Base-by-base conservation (phyloP, 306 rosid genomes). In the Pachyrhizus erosus region DNA sequence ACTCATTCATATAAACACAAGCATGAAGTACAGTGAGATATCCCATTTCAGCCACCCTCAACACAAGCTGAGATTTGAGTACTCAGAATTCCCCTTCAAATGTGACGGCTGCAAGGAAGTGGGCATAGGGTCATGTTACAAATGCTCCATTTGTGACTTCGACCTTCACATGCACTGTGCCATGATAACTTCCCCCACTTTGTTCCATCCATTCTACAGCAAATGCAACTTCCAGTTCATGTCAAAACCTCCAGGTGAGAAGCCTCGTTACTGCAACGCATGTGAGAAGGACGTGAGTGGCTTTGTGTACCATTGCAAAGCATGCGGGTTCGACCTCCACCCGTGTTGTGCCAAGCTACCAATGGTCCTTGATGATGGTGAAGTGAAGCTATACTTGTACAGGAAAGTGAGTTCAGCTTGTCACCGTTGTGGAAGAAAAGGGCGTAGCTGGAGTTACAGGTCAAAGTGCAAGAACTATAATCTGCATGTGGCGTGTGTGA, bases 291-390 rank as follows among this genome's bases (percentile, higher is more conserved):
- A 88, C 72, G 82, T 93, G 20, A 85, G 76, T 0, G 99, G 99
- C 3, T 96, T 93, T 37, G 54, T 92, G 5, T 96, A 96, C 86
- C 99, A 96, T 62, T 96, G 99, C 89, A 80, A 61, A 1, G 42
- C 90, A 0, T 96, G 98, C 13, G 98, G 98, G 0, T 96, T 89
- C 49, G 98, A 96, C 48, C 94, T 96, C 17, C 99, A 96, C 87
- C 99, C 98, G 0, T 96, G 99, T 43, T 96, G 99, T 55, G 98
- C 98, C 2, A 96, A 96, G 91, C 98, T 96, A 2, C 99, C 98
- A 0, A 83, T 75, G 91, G 64, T 89, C 37, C 93, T 96, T 0
- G 88, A 91, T 5, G 99, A 96, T 0, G 97, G 94, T 0, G 96
- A 91, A 49, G 75, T 86, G 26, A 89, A 87, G 87, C 91, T 96